These are phyloP conservation scores for Thelonectria discophora DNA, from an alignment of 2,329 filamentous ascomycete species.

Conservation along the genomic window DNA sequence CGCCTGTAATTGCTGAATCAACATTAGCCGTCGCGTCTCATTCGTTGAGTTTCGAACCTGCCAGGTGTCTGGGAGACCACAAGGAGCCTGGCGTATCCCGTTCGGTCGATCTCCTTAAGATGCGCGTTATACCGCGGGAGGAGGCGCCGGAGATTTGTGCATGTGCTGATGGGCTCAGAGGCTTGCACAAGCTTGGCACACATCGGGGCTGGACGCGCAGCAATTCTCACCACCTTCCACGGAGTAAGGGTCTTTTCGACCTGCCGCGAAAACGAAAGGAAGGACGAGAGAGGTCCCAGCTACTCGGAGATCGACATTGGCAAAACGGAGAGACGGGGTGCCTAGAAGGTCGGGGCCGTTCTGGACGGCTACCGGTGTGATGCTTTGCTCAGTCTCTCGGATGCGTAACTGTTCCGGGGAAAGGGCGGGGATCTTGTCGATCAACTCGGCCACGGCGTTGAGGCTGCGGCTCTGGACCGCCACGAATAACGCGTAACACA, in stretches of 20 bases:
- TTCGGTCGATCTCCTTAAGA: constrained; percentile 43
- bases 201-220: not conserved
- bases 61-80: constrained; percentile 8
- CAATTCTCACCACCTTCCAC: not conserved
- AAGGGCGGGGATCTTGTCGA: constrained; percentile 43
- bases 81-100: constrained; percentile 6
- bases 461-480: constrained; percentile 36
- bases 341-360: constrained; percentile 13
- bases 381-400: constrained; percentile 31
- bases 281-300: not conserved
- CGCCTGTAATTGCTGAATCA: constrained; percentile 15
- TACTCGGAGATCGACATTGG: constrained; percentile 15
- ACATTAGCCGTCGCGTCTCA: not conserved
- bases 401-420: constrained; percentile 32
- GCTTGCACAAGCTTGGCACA: constrained; percentile 21
- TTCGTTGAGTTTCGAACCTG: constrained; percentile 2
- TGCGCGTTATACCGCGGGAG: constrained; percentile 38
- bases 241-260: not conserved
- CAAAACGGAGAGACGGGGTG: constrained; percentile 11
- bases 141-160: constrained; percentile 22
- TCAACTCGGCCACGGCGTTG: constrained; percentile 30
- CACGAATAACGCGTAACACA: constrained; percentile 19
- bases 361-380: constrained; percentile 8
- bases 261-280: constrained; percentile 1
- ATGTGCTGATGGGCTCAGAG: constrained; percentile 23